Base-by-base conservation (phyloP, 2,329 filamentous ascomycete species). In the Malbranchea cinnamomea region DNA sequence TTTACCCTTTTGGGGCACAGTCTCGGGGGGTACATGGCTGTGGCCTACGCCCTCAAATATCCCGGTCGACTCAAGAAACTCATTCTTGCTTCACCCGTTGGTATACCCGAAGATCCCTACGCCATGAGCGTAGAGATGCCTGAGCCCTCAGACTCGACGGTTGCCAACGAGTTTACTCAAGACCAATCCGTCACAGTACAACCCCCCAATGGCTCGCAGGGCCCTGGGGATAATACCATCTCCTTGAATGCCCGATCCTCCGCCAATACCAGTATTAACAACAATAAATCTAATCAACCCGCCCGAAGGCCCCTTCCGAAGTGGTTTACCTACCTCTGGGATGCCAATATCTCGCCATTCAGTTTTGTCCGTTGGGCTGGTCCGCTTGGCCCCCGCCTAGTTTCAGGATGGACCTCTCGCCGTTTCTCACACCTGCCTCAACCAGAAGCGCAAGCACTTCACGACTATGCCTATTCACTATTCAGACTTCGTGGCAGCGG, bases 1-100 rank as follows among this genome's bases (percentile, higher is more conserved):
- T 94, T 98, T 49, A 98, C 89, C 0, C 65, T 98, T 3, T 66
- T 95, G 5, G 89, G 87, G 1, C 89, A 98, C 59, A 92, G 81
- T 26, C 65, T 98, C 26, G 89, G 89, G 32, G 89, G 89, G 4
- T 98, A 98, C 50, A 78, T 98, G 51, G 84, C 87, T 4, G 78
- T 92, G 1, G 85, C 84, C 12, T 98, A 98, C 50, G 85, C 89
- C 1, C 65, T 95, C 36, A 98, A 98, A 53, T 98, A 98, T 48
- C 89, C 89, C 0, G 87, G 87, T 9, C 81, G 73, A 42, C 59
- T 98, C 19, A 93, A 98, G 59, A 98, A 98, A 60, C 71, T 98
- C 38, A 92, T 98, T 39, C 68, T 98, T 17, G 89, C 83, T 1
- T 93, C 83, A 0, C 89, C 89, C 0, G 89, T 94, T 12, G 89